Percentiles rank a stretch among this genome's conserved stretches.
Evolutionary conservation across 23 red algal genomes (phyloP).

Genomic region (Gracilaria caudata): DNA sequence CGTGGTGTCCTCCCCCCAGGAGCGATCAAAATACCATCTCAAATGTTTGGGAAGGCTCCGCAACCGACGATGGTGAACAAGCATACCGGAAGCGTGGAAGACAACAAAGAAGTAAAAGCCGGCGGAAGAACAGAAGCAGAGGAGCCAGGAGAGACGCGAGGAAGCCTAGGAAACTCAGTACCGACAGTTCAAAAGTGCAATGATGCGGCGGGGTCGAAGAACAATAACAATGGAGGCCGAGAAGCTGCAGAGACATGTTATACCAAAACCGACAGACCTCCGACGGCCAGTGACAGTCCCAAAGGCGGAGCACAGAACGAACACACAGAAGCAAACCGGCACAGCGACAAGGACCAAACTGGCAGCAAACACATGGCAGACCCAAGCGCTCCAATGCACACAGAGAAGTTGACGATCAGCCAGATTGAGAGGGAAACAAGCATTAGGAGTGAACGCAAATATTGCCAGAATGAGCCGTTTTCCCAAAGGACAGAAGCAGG

Average conservation of each 20-base stretch:
- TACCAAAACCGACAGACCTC: neutral
- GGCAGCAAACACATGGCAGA: neutral
- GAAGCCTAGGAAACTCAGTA: neutral
- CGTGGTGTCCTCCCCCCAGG: conserved; percentile 12
- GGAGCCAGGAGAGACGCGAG: neutral
- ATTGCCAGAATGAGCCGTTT: neutral
- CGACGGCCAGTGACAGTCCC: neutral
- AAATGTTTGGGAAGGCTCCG: neutral
- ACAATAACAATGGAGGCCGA: neutral
- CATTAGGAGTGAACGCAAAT: neutral
- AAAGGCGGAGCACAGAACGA: neutral
- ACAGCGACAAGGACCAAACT: neutral
- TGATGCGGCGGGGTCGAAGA: neutral
- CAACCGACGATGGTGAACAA: conserved; percentile 12
- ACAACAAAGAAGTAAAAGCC: neutral
- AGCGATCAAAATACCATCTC: neutral
- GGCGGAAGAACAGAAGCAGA: neutral
- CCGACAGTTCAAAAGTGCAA: neutral
- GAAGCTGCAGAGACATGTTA: neutral
- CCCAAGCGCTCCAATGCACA: neutral
- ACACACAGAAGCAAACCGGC: neutral
- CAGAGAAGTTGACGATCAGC: neutral
- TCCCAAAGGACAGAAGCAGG: neutral
- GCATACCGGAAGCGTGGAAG: conserved; percentile 3
- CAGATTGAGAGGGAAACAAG: neutral